phyloP scores from a whole-genome alignment of 2,329 filamentous ascomycete species.

The Epichloe aotearoae region DNA sequence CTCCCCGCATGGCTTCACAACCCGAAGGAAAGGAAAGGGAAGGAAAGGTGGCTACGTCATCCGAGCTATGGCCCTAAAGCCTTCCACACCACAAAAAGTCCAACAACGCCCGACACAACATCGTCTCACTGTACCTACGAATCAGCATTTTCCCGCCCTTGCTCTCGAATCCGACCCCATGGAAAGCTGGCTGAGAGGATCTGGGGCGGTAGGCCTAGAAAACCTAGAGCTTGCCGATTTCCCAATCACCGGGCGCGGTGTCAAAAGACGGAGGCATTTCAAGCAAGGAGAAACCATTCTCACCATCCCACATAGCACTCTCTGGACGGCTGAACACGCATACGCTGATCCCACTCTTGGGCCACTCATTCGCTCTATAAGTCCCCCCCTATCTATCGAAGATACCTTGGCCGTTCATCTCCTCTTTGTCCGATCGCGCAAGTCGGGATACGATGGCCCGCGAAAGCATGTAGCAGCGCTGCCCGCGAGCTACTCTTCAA shows the following conservation, averaged over 20 bases:
- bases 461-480: conserved; percentile 17
- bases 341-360: conserved; percentile 19
- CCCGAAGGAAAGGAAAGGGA: too few relatives aligned
- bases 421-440: conserved; percentile 21
- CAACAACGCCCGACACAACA: too few relatives aligned
- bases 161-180: conserved; percentile 9
- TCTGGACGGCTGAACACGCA: conserved; percentile 21
- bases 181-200: conserved; percentile 20
- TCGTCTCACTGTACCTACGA: too few relatives aligned
- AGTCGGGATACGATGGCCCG: conserved; percentile 18
- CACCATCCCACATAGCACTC: conserved; percentile 16
- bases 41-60: too few relatives aligned
- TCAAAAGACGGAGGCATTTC: conserved; percentile 16
- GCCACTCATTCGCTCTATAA: conserved; percentile 16
- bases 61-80: too few relatives aligned
- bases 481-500: conserved; percentile 19
- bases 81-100: too few relatives aligned
- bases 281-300: conserved; percentile 20
- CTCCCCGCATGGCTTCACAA: too few relatives aligned
- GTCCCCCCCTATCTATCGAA: conserved; percentile 20
- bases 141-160: too few relatives aligned
- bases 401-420: conserved; percentile 20
- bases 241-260: conserved; percentile 18
- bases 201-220: conserved; percentile 17
- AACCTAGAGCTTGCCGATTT: conserved; percentile 20